Conservation (phyloP, 2,329 filamentous ascomycete genomes). For the Hymenoscyphus scutula region DNA sequence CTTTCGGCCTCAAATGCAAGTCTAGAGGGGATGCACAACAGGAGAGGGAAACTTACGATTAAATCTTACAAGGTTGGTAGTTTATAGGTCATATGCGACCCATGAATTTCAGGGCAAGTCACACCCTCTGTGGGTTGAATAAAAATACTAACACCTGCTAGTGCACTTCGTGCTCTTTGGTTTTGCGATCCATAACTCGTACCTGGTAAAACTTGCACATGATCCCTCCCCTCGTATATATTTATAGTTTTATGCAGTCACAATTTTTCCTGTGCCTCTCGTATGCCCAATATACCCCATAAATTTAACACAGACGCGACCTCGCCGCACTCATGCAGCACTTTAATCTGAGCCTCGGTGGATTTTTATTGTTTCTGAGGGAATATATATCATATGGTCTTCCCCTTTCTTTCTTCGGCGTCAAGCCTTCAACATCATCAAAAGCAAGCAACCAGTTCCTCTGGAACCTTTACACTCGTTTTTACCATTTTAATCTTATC, state of each 20-base stretch:
- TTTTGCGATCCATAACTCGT: no score
- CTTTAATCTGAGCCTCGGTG: neutral
- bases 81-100: no score
- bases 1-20: no score
- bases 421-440: neutral
- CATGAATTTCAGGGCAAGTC: no score
- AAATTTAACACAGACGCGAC: neutral
- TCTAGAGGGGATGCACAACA: no score
- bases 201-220: no score
- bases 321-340: neutral
- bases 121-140: no score
- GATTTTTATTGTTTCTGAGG: neutral
- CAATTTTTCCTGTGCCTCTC: neutral
- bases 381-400: neutral
- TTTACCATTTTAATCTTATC: conserved; percentile 37
- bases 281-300: no score
- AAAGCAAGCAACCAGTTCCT: neutral
- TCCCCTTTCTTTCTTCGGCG: neutral
- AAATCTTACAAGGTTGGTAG: no score
- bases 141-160: no score
- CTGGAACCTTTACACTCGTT: neutral
- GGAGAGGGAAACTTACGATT: no score
- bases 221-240: neutral
- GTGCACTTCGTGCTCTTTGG: no score
- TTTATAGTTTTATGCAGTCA: neutral